phyloP scores from a whole-genome alignment of 2,329 filamentous ascomycete species.

The Cylindrodendrum hubeiense region DNA sequence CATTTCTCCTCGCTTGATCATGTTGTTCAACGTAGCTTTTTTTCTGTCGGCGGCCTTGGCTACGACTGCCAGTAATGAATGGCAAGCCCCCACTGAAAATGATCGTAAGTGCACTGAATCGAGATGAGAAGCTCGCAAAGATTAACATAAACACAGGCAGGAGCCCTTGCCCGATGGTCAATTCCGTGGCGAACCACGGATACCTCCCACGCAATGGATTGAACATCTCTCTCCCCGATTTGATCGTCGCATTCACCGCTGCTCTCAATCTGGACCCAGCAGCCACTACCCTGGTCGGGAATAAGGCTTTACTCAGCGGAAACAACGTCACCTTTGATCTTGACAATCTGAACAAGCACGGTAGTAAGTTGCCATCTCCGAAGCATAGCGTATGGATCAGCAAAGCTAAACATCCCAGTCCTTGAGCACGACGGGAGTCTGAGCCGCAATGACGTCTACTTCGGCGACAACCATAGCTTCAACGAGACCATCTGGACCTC shows the following conservation, averaged over 20 bases:
- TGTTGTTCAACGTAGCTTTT: slow-evolving; percentile 34
- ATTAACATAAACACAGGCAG: slow-evolving; percentile 24
- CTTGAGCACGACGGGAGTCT: slow-evolving; percentile 40
- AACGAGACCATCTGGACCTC: slow-evolving; percentile 37
- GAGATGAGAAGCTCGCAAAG: not conserved
- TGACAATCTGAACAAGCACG: slow-evolving; percentile 36
- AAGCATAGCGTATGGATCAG: rapidly evolving
- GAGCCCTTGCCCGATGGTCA: slow-evolving; percentile 22
- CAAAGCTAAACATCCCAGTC: slow-evolving; percentile 20
- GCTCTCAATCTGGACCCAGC: slow-evolving; percentile 40
- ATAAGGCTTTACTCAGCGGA: slow-evolving; percentile 34
- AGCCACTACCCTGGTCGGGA: slow-evolving; percentile 37
- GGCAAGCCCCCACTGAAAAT: slow-evolving; percentile 22
- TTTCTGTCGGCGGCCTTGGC: slow-evolving; percentile 28
- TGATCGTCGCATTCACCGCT: slow-evolving; percentile 33
- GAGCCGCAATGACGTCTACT: slow-evolving; percentile 37
- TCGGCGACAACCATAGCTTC: slow-evolving; percentile 41
- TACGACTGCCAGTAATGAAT: slow-evolving; percentile 33
- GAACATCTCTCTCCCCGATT: slow-evolving; percentile 17
- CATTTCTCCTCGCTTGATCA: slow-evolving; percentile 3
- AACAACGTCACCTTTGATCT: slow-evolving; percentile 37
- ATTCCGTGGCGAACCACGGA: slow-evolving; percentile 19
- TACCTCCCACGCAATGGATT: slow-evolving; percentile 16
- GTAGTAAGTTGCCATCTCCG: slow-evolving; percentile 12
- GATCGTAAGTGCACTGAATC: slow-evolving; percentile 29